phyloP scores from a whole-genome alignment of 2,329 filamentous ascomycete species.

The Botrytis byssoidea region DNA sequence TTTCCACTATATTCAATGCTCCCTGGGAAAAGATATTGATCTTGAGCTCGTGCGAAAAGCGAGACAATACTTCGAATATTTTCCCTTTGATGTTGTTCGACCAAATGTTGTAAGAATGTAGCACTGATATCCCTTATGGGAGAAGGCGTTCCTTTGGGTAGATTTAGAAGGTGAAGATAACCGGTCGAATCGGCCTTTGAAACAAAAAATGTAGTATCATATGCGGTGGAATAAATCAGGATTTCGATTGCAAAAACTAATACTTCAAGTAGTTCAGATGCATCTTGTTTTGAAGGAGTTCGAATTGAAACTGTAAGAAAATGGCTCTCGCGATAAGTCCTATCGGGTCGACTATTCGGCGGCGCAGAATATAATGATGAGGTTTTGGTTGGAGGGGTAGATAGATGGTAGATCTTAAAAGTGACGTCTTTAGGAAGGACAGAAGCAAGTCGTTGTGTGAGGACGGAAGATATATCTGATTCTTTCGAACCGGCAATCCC shows the following conservation, averaged over 20 bases:
- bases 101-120: slow-evolving; percentile 73
- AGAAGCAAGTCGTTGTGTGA: slow-evolving; percentile 35
- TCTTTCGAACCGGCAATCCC: slow-evolving; percentile 27
- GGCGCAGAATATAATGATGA: slow-evolving; percentile 77
- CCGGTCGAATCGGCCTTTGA: slow-evolving; percentile 97
- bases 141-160: slow-evolving; percentile 63
- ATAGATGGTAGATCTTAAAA: slow-evolving; percentile 81
- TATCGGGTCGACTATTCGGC: slow-evolving; percentile 67
- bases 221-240: slow-evolving; percentile 78
- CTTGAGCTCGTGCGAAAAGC: slow-evolving; percentile 86
- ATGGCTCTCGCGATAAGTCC: slow-evolving; percentile 85
- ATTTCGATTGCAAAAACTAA: slow-evolving; percentile 84
- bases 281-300: slow-evolving; percentile 28
- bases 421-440: slow-evolving; percentile 52
- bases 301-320: slow-evolving; percentile 61
- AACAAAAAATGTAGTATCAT: slow-evolving; percentile 84
- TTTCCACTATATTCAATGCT: slow-evolving; percentile 83
- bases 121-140: slow-evolving; percentile 73
- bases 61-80: slow-evolving; percentile 74
- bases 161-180: slow-evolving; percentile 66
- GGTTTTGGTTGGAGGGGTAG: slow-evolving; percentile 74
- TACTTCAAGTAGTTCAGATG: slow-evolving; percentile 44
- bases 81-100: slow-evolving; percentile 62
- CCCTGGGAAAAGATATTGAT: slow-evolving; percentile 91
- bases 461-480: slow-evolving; percentile 32